Base-by-base conservation (phyloP, 805 yeast genomes). In the Suhomyces emberorum region DNA sequence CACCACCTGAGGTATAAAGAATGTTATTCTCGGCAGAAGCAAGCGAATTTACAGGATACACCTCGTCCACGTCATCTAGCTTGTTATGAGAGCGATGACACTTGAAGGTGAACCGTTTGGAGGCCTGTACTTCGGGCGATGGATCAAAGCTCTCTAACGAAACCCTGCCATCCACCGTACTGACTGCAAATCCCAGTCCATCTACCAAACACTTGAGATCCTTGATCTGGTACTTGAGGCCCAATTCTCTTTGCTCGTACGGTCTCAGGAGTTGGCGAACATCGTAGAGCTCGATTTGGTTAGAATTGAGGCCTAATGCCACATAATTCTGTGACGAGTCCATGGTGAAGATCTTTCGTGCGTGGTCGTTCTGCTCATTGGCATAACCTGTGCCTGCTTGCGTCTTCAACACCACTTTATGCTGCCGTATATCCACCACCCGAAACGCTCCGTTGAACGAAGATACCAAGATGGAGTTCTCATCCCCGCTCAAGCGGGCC, bases 161-260 rank as follows among this genome's bases (percentile, higher is more conserved):
- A 1, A 83, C 88, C 19, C 95, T 65, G 0, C 95, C 95, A 49
- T 86, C 95, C n/a, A 87, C 69, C 1, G 91, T 80, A 18, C 87
- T 68, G 21, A 80, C 70, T 0, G 81, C 87, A 54, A 74, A 81
- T 6, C 82, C 93, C 44, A 62, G 54, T 8, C 55, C 57, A 37
- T 68, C 60, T 0, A 84, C 83, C 46, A 79, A 69, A 25, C 78
- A 62, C 43, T 66, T 69, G 23, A 85, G 48, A 16, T 73, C 74
- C 31, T 80, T 65, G 2, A 81, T 76, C 57, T 83, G 88, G 50
- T 76, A 77, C 47, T 77, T 77, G 35, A 86, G 65, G 0, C 89
- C 86, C 25, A 81, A 72, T 38, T 80, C 83, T 26, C 85, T 59
- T 3, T 65, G 55, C 38, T 72, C 74, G 11, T 73, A 39, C 0